A percentile compares a stretch with the other conserved stretches of the same genome.
phyloP scores from a whole-genome alignment of 805 yeast genomes.

The Henningerozyma blattae region DNA sequence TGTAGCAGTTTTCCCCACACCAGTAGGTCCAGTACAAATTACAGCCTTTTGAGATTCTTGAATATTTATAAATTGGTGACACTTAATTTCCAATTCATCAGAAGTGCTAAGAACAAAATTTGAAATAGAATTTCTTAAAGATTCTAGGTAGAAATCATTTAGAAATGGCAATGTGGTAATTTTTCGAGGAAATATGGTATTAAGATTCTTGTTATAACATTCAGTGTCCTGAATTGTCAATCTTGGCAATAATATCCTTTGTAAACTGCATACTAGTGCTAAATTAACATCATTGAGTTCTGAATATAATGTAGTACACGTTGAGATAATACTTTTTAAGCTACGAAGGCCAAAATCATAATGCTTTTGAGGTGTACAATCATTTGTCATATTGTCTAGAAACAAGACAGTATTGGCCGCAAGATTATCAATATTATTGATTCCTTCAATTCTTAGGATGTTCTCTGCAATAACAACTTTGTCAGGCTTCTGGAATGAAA shows the following conservation, averaged over 20 bases:
- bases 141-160: too few species aligned
- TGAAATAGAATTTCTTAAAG: too few species aligned
- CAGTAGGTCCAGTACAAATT: slow-evolving; percentile 68
- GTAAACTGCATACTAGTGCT: too few species aligned
- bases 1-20: slow-evolving; percentile 57
- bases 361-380: slow-evolving; percentile 47
- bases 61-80: slow-evolving; percentile 49
- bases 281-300: too few species aligned
- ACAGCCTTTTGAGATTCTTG: slow-evolving; percentile 61
- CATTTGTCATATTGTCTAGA: slow-evolving; percentile 32
- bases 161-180: too few species aligned
- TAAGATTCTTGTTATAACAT: too few species aligned
- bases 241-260: too few species aligned
- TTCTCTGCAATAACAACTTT: slow-evolving; percentile 55
- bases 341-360: slow-evolving; percentile 87
- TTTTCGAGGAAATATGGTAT: too few species aligned
- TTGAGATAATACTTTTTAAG: too few species aligned
- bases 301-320: too few species aligned
- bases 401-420: slow-evolving; percentile 42
- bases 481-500: slow-evolving; percentile 68
- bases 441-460: slow-evolving; percentile 63
- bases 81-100: slow-evolving; percentile 41
- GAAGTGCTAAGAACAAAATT: too few species aligned
- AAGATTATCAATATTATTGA: slow-evolving; percentile 32
- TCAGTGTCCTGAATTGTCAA: too few species aligned